phyloP scores from a whole-genome alignment of 208 protist genomes.

The Wallacemonas rigidus region DNA sequence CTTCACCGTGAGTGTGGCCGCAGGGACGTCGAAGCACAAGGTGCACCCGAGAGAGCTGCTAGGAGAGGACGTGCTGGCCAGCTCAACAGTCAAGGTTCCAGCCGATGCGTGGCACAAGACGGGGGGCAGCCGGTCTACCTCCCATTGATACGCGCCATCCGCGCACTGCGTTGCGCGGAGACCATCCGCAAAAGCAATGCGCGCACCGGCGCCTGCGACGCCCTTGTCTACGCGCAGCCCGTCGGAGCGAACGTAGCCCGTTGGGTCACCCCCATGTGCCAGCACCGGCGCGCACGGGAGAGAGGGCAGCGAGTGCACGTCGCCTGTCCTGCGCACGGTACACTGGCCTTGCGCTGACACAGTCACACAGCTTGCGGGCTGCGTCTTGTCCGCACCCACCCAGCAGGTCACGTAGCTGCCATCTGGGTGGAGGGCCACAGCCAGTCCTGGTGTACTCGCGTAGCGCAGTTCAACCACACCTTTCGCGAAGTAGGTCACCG shows the following conservation, averaged over 20 bases:
- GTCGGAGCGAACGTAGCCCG: slow-evolving; percentile 10
- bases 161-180: not conserved
- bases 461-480: slow-evolving; percentile 20
- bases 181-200: slow-evolving; percentile 19
- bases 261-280: not conserved
- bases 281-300: not conserved
- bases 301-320: not conserved
- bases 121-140: slow-evolving; percentile 22
- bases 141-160: slow-evolving; percentile 26
- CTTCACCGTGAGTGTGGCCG: not conserved
- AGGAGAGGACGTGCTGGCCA: not conserved
- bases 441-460: slow-evolving; percentile 21
- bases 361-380: not conserved
- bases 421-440: slow-evolving; percentile 42
- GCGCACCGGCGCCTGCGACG: not conserved
- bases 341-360: not conserved
- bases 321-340: slow-evolving; percentile 4
- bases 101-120: slow-evolving; percentile 15
- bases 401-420: slow-evolving; percentile 43
- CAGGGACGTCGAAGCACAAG: not conserved
- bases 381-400: not conserved
- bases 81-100: slow-evolving; percentile 3
- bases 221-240: not conserved
- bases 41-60: not conserved
- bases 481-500: slow-evolving; percentile 3